These are phyloP conservation scores for Aspergillus bertholletiae DNA, from an alignment of 495 filamentous ascomycete genomes.

Conservation along the genomic window DNA sequence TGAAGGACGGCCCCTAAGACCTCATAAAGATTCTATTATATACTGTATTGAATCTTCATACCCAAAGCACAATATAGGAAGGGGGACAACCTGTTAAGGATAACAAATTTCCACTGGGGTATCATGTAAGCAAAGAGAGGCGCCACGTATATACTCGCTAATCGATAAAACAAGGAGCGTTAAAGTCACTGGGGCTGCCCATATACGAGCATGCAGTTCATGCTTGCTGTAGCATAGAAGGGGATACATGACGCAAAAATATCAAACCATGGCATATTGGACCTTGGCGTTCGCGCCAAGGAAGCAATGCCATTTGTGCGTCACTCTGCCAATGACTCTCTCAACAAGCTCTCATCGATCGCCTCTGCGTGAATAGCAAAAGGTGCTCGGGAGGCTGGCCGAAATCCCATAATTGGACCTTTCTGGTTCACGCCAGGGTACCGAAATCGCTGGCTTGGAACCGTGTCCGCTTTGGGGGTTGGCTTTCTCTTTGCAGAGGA, in stretches of 20 bases:
- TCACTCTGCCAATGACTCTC: conserved; percentile 40
- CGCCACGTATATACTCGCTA: neutral
- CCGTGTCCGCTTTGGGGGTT: conserved; percentile 6
- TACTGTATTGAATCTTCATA: neutral
- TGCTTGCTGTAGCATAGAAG: neutral
- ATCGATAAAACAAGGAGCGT: neutral
- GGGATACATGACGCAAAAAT: neutral
- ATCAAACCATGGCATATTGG: neutral
- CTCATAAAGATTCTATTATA: neutral
- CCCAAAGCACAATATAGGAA: neutral
- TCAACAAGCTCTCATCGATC: conserved; percentile 35
- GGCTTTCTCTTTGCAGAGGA: neutral
- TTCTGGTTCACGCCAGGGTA: conserved; percentile 47
- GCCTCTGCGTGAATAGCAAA: conserved; percentile 29
- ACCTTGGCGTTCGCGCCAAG: no score
- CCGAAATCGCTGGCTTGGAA: conserved; percentile 27
- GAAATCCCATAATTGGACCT: conserved; percentile 41
- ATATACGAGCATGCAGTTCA: neutral
- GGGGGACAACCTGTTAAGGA: neutral
- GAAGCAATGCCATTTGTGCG: conserved; percentile 2
- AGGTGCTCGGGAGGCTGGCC: conserved; percentile 29
- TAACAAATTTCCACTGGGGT: neutral
- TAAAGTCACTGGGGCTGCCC: neutral
- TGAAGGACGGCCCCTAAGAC: neutral
- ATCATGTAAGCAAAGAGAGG: neutral